These are phyloP conservation scores for Glycine soja DNA, from an alignment of 306 rosid genomes.

Conservation along the genomic window DNA sequence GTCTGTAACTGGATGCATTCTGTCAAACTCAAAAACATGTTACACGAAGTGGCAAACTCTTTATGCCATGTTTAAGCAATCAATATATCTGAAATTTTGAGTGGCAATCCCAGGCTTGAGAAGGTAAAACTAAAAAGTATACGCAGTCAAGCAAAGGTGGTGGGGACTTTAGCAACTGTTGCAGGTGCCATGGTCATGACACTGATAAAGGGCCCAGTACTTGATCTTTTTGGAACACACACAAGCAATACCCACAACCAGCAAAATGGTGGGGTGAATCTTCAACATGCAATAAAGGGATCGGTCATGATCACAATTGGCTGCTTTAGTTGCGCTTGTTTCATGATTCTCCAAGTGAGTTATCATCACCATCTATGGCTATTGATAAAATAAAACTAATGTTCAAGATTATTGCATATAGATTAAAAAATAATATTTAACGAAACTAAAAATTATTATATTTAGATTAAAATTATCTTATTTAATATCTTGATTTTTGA, in stretches of 20 bases:
- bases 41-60: no score
- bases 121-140: slow-evolving; percentile 65
- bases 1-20: background rate
- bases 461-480: no score
- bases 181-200: slow-evolving; percentile 97
- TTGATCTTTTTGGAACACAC: slow-evolving; percentile 62
- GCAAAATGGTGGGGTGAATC: slow-evolving; percentile 49
- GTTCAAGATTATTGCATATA: no score
- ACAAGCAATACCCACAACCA: slow-evolving; percentile 40
- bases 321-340: slow-evolving; percentile 86
- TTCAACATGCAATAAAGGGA: slow-evolving; percentile 74
- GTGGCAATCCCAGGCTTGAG: slow-evolving; percentile 67
- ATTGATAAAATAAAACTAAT: no score
- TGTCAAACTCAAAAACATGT: background rate
- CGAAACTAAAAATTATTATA: no score
- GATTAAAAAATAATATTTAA: no score
- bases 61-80: no score
- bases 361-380: no score
- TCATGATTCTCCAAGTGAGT: slow-evolving; percentile 84
- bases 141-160: slow-evolving; percentile 80
- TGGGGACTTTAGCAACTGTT: slow-evolving; percentile 89
- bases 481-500: no score
- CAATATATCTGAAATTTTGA: background rate
- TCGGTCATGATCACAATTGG: slow-evolving; percentile 81
- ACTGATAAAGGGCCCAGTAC: slow-evolving; percentile 72